Evolutionary conservation across 129 eudicot genomes (phyloP).

Genomic region (Flaveria brownii): DNA sequence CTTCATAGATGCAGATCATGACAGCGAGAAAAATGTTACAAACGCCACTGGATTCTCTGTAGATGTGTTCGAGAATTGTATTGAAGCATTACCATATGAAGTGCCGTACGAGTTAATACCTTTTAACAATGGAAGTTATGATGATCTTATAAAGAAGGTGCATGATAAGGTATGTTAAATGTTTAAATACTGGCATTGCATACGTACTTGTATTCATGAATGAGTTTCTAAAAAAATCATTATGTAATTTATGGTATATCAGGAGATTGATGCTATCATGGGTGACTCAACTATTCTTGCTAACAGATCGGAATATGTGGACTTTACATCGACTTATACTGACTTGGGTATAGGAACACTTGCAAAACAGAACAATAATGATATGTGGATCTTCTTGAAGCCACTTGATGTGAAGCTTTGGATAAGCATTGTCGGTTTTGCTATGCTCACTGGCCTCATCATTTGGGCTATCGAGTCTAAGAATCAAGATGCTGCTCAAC

Average conservation of each 20-base stretch:
- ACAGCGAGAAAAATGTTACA: conserved; percentile 19
- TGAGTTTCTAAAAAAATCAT: not conserved
- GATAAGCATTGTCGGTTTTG: conserved; percentile 29
- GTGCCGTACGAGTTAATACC: conserved; percentile 40
- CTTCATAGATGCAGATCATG: conserved; percentile 26
- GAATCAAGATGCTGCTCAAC: conserved; percentile 29
- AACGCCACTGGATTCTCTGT: conserved; percentile 41
- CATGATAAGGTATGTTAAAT: conserved; percentile 34
- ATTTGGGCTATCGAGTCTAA: conserved; percentile 40
- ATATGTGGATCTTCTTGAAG: conserved; percentile 50
- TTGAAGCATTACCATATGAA: conserved; percentile 29
- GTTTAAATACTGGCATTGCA: not conserved
- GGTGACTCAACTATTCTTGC: conserved; percentile 47
- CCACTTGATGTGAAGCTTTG: conserved; percentile 44
- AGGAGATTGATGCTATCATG: conserved; percentile 42
- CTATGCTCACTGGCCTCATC: conserved; percentile 30
- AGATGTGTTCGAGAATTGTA: conserved; percentile 49
- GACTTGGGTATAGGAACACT: conserved; percentile 40
- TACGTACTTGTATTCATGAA: not conserved
- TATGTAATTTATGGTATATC: not conserved
- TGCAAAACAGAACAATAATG: conserved; percentile 30
- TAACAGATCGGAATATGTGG: conserved; percentile 41
- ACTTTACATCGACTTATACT: conserved; percentile 43
- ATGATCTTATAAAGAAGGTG: conserved; percentile 44
- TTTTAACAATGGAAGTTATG: conserved; percentile 27